A percentile compares a stretch with the other conserved stretches of the same genome.
phyloP scores from a whole-genome alignment of 768 basidiomycete species.

The Boletus huronensis region DNA sequence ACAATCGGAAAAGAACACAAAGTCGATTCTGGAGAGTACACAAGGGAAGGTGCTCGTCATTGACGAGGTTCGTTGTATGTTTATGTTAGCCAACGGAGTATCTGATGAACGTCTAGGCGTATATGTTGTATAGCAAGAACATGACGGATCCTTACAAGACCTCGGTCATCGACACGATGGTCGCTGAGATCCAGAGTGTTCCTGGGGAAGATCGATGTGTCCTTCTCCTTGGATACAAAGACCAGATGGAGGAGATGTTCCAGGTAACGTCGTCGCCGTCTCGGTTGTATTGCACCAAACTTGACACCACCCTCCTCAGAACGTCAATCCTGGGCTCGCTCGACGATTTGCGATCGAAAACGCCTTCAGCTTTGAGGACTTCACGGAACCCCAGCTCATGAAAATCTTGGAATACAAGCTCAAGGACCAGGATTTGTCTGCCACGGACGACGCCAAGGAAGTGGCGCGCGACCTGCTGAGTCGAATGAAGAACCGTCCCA shows the following conservation, averaged over 20 bases:
- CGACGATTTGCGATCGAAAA: slow-evolving; percentile 68
- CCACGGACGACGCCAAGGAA: slow-evolving; percentile 53
- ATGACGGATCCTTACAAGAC: slow-evolving; percentile 54
- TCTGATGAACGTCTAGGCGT: slow-evolving; percentile 45
- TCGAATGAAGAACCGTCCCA: slow-evolving; percentile 41
- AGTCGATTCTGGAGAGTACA: slow-evolving; percentile 55
- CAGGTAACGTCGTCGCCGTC: slow-evolving; percentile 41
- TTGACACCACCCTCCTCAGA: slow-evolving; percentile 36
- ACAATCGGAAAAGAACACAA: slow-evolving; percentile 61
- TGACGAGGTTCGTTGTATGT: slow-evolving; percentile 48
- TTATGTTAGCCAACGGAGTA: neutral
- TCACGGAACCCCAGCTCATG: slow-evolving; percentile 49
- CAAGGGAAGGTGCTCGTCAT: slow-evolving; percentile 69
- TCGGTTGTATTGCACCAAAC: neutral
- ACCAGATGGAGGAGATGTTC: slow-evolving; percentile 72
- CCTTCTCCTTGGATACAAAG: slow-evolving; percentile 61
- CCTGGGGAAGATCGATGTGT: slow-evolving; percentile 72
- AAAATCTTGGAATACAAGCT: slow-evolving; percentile 56
- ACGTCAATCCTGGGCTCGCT: slow-evolving; percentile 67
- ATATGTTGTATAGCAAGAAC: slow-evolving; percentile 55
- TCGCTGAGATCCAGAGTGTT: slow-evolving; percentile 67
- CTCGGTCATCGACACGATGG: slow-evolving; percentile 70
- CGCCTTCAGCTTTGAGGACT: slow-evolving; percentile 67
- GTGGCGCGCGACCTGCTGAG: slow-evolving; percentile 51
- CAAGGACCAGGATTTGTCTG: slow-evolving; percentile 52